Evolutionary conservation across 805 yeast genomes (phyloP), one percentile per base, ranked within the genome.

Genomic region (Cyberlindnera mycetangii): DNA sequence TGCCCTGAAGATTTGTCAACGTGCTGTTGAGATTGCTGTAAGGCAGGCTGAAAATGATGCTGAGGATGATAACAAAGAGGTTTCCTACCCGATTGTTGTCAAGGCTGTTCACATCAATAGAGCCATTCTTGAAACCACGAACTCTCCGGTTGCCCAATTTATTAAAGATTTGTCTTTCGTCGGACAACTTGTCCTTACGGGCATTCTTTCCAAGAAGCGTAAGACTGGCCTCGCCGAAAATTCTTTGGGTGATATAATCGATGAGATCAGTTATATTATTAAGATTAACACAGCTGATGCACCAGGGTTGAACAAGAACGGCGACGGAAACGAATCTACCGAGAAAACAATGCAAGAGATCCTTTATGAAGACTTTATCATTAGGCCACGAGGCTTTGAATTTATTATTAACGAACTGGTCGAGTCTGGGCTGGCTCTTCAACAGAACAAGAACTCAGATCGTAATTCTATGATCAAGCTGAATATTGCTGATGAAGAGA

Each of bases 1-100:
- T 47, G 97, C 96, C 0, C 69, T 93, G 44, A 85, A 85, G 45
- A 85, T 93, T 19, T 85, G 97, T 58, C 75, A 90, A 31, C 70
- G 97, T 45, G 97, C 97, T 0, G 84, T 90, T 7, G 97, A 89
- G 59, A 71, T 90, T 24, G 96, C 96, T 0, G 27, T 46, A 45
- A 50, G 40, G 39, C 34, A 31, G 10, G 41, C 47, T 1, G 47
- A 49, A 28, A 45, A 41, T 1, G 35, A 8, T 2, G 47, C 41
- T 1, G 53, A 57, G 18, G 61, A 55, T 10, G 53, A 51, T 3
- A 79, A 31, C 3, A 21, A 21, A n/a, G 24, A 36, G 20, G 32
- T 17, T 7, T n/a, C 5, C 5, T 30, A 33, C 28, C 41, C 46
- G 16, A 38, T 74, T 47, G 67, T 76, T 4, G 90, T 89, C 7